These are phyloP conservation scores for Cytospora leucostoma DNA, from an alignment of 2,329 filamentous ascomycete species.

Conservation along the genomic window DNA sequence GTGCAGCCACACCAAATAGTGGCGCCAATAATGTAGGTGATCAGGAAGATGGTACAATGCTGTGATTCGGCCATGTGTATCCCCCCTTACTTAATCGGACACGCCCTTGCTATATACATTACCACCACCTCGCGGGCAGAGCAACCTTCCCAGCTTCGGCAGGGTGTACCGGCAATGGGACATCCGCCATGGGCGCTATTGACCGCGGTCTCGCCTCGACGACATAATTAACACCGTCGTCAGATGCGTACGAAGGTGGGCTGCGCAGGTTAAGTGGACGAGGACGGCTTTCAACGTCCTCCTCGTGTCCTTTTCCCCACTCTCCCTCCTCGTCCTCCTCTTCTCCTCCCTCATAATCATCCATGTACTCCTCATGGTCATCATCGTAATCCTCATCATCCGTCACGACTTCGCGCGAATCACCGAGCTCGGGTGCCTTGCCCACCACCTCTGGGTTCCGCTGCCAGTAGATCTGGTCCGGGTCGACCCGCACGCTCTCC, in stretches of 20 bases:
- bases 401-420: conserved; percentile 22
- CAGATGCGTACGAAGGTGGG: conserved; percentile 75
- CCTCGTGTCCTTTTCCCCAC: not conserved
- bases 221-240: conserved; percentile 74
- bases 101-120: not conserved
- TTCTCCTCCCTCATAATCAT: conserved; percentile 28
- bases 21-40: too few relatives aligned
- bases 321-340: conserved; percentile 14
- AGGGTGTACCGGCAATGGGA: conserved; percentile 50
- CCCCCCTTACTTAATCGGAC: not conserved
- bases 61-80: not conserved
- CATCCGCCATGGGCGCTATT: conserved; percentile 46
- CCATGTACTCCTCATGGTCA: conserved; percentile 14
- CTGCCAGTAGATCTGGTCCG: conserved; percentile 80
- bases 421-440: conserved; percentile 17
- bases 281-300: conserved; percentile 20
- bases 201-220: conserved; percentile 66
- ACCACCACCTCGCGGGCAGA: conserved; percentile 32
- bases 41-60: too few relatives aligned
- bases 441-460: conserved; percentile 50
- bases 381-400: conserved; percentile 30
- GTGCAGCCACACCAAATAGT: too few relatives aligned
- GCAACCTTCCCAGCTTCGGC: conserved; percentile 44
- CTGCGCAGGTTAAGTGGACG: conserved; percentile 43
- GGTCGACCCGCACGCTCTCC: conserved; percentile 79